A percentile compares a stretch with the other conserved stretches of the same genome.
phyloP scores from a whole-genome alignment of 2,329 filamentous ascomycete species.

The Pyrenophora graminea region DNA sequence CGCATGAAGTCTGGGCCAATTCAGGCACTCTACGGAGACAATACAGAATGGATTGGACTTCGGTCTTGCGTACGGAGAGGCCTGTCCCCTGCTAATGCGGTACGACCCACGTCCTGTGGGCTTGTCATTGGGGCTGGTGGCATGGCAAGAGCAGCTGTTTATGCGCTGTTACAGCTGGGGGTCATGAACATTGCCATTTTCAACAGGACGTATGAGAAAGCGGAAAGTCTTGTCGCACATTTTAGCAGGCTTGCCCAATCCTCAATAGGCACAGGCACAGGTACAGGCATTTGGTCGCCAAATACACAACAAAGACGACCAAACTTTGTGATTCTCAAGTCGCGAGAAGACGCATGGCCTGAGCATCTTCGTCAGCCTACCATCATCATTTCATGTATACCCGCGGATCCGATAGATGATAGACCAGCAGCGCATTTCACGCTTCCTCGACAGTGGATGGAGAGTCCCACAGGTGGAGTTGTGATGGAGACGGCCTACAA shows the following conservation, averaged over 20 bases:
- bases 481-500: constrained; percentile 75
- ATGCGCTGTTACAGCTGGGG: constrained; percentile 76
- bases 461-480: constrained; percentile 74
- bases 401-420: constrained; percentile 68
- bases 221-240: constrained; percentile 68
- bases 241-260: constrained; percentile 61
- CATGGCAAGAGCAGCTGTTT: constrained; percentile 78
- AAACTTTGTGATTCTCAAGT: constrained; percentile 63
- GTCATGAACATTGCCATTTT: constrained; percentile 76
- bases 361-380: constrained; percentile 66
- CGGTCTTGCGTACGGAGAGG: constrained; percentile 72
- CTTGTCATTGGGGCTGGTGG: constrained; percentile 66
- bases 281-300: constrained; percentile 20
- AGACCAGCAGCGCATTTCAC: constrained; percentile 70
- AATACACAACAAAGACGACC: constrained; percentile 31
- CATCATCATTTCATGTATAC: constrained; percentile 76
- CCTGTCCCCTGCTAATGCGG: constrained; percentile 69
- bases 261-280: constrained; percentile 23
- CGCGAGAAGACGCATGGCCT: constrained; percentile 67
- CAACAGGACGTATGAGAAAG: constrained; percentile 71
- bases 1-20: constrained; percentile 69
- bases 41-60: constrained; percentile 82
- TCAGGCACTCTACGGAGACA: constrained; percentile 74
- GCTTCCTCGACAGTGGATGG: constrained; percentile 70
- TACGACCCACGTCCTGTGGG: constrained; percentile 57